phyloP scores from a whole-genome alignment of 1,284 basidiomycete species.

The Sphaerobolus stellatus region DNA sequence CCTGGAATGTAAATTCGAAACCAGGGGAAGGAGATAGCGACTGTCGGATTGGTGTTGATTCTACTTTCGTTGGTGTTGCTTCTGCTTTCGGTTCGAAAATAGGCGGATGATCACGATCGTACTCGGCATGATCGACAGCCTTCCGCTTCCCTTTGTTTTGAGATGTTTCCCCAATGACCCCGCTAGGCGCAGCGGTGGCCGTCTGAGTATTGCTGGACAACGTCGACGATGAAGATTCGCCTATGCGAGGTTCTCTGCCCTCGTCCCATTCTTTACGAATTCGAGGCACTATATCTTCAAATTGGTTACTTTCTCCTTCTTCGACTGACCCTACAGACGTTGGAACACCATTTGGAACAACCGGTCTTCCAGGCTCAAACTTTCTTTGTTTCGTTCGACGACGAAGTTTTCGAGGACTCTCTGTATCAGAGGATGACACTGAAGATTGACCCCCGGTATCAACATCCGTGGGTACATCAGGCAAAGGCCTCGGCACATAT shows the following conservation, averaged over 20 bases:
- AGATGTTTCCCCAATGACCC: too few species aligned
- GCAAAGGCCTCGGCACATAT: conserved; percentile 2
- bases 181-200: not conserved
- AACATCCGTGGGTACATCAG: conserved; percentile 11
- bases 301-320: too few species aligned
- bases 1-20: conserved; percentile 11
- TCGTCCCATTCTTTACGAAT: not conserved
- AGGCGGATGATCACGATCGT: not conserved
- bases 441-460: conserved; percentile 24
- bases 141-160: not conserved
- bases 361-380: not conserved
- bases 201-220: not conserved
- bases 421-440: conserved; percentile 21
- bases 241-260: not conserved
- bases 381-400: not conserved
- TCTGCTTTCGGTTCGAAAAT: not conserved
- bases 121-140: not conserved
- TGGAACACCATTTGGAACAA: not conserved
- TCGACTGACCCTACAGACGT: too few species aligned
- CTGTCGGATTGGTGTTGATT: too few species aligned
- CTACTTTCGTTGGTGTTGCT: too few species aligned
- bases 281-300: too few species aligned
- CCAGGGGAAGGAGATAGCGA: conserved; percentile 8
- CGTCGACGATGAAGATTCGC: not conserved
- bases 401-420: conserved; percentile 17